Evolutionary conservation across 2,329 filamentous ascomycete genomes (phyloP).

Genomic region (Pseudogymnoascus pannorum): DNA sequence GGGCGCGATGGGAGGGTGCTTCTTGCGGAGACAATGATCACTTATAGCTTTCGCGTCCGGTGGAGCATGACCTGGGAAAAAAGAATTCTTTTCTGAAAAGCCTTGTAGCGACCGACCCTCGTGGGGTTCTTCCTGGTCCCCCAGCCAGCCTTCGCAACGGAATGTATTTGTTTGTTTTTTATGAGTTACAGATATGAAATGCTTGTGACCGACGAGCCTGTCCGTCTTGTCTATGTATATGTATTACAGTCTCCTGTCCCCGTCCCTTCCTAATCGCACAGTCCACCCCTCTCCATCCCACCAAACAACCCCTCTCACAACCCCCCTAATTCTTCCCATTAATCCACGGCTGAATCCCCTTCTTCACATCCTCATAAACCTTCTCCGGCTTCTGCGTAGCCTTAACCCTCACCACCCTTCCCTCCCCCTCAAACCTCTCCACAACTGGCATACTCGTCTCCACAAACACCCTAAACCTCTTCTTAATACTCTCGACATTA

Average conservation of each 20-base stretch:
- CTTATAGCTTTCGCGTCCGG: not conserved
- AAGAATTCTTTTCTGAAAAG: not conserved
- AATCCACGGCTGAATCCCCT: constrained; percentile 42
- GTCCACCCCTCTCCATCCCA: not conserved
- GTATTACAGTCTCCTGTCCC: constrained; percentile 5
- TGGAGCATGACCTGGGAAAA: not conserved
- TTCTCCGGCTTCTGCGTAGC: constrained; percentile 60
- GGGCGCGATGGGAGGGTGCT: not conserved
- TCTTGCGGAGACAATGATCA: not conserved
- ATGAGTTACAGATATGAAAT: not conserved
- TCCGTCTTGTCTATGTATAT: not conserved
- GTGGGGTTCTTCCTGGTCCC: too few relatives aligned
- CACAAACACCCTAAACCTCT: constrained; percentile 88
- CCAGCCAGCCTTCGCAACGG: too few relatives aligned
- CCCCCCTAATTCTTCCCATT: constrained; percentile 30
- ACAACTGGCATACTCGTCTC: constrained; percentile 98
- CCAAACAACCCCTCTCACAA: not conserved
- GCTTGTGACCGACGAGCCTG: not conserved
- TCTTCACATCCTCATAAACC: constrained; percentile 48
- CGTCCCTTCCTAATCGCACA: not conserved
- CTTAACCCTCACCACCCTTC: constrained; percentile 71
- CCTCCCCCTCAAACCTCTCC: constrained; percentile 68
- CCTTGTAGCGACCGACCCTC: too few relatives aligned
- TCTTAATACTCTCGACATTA: constrained; percentile 91
- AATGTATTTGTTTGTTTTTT: not conserved